phyloP scores from a whole-genome alignment of 352 stramenopile genomes.

The Phytophthora megakarya region DNA sequence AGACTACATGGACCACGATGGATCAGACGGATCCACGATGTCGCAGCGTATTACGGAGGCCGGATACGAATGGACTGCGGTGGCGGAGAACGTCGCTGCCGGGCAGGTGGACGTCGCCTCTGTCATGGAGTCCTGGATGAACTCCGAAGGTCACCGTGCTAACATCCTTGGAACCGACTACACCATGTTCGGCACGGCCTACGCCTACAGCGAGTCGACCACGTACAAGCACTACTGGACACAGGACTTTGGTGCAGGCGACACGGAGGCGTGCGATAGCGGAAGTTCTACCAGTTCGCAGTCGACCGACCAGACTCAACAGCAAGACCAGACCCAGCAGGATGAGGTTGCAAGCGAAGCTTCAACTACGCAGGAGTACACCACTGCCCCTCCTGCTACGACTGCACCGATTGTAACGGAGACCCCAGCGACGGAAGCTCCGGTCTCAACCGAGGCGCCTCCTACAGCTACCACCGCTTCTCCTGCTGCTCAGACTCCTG shows the following conservation, averaged over 20 bases:
- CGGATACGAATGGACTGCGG: slow-evolving; percentile 53
- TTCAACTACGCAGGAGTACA: slow-evolving; percentile 20
- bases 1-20: slow-evolving; percentile 60
- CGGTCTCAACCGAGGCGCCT: neutral
- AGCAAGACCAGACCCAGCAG: slow-evolving; percentile 27
- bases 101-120: slow-evolving; percentile 49
- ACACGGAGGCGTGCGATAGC: slow-evolving; percentile 37
- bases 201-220: slow-evolving; percentile 34
- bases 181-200: slow-evolving; percentile 44
- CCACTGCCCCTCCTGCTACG: slow-evolving; percentile 10
- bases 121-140: slow-evolving; percentile 71
- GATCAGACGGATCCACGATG: slow-evolving; percentile 52
- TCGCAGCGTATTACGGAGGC: slow-evolving; percentile 43
- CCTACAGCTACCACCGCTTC: neutral
- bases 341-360: slow-evolving; percentile 25
- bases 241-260: slow-evolving; percentile 52
- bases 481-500: slow-evolving; percentile 5
- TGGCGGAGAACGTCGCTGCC: slow-evolving; percentile 65
- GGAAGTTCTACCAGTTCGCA: slow-evolving; percentile 18
- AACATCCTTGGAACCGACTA: slow-evolving; percentile 53
- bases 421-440: neutral
- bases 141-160: slow-evolving; percentile 49
- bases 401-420: slow-evolving; percentile 6
- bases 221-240: slow-evolving; percentile 66
- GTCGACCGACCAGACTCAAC: slow-evolving; percentile 21